A percentile compares a stretch with the other conserved stretches of the same genome.
Evolutionary conservation across 495 filamentous ascomycete species (phyloP).

Genomic region (Hypoxylon lienhwacheense): DNA sequence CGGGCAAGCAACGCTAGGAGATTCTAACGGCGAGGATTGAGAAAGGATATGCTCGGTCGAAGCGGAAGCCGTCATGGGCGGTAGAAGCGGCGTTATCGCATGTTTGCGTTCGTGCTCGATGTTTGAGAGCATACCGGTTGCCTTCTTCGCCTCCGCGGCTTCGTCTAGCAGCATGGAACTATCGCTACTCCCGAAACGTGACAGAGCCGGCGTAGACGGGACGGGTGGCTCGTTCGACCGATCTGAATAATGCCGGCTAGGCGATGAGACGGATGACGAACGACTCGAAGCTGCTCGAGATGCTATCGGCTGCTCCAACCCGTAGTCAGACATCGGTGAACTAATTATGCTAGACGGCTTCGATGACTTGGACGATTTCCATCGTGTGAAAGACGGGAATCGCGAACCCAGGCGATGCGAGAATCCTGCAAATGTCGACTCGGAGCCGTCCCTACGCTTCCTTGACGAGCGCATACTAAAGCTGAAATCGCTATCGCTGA

Average conservation of each 20-base stretch:
- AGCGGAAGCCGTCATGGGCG: slow-evolving; percentile 69
- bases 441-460: slow-evolving; percentile 61
- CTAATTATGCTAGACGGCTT: slow-evolving; percentile 53
- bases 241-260: slow-evolving; percentile 51
- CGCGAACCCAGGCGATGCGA: slow-evolving; percentile 68
- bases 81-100: slow-evolving; percentile 79
- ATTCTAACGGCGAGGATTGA: slow-evolving; percentile 78
- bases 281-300: slow-evolving; percentile 61
- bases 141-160: slow-evolving; percentile 62
- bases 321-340: slow-evolving; percentile 51
- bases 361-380: slow-evolving; percentile 60
- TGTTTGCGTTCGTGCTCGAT: slow-evolving; percentile 63
- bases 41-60: slow-evolving; percentile 40
- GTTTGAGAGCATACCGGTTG: slow-evolving; percentile 49
- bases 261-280: slow-evolving; percentile 69
- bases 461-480: slow-evolving; percentile 53
- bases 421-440: slow-evolving; percentile 63
- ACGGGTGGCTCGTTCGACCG: slow-evolving; percentile 57
- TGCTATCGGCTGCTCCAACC: slow-evolving; percentile 44
- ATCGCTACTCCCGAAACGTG: slow-evolving; percentile 64
- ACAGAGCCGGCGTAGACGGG: slow-evolving; percentile 67
- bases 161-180: slow-evolving; percentile 41
- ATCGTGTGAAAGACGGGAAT: slow-evolving; percentile 72
- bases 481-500: slow-evolving; percentile 62
- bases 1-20: slow-evolving; percentile 61